Conservation (phyloP, 2,329 filamentous ascomycete species). For the Ascochyta koolunga region DNA sequence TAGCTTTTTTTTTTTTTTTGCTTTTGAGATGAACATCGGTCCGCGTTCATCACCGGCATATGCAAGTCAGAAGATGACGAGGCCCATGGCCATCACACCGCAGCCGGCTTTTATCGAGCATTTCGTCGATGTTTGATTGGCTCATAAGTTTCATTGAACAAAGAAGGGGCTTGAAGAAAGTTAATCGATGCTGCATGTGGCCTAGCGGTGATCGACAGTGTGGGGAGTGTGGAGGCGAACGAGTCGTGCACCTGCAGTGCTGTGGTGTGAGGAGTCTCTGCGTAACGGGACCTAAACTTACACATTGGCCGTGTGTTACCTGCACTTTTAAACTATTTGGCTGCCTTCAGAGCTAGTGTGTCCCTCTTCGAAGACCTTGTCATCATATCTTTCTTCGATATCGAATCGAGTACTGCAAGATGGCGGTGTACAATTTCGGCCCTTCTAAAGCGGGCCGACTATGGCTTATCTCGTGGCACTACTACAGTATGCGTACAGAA, state of each 20-base stretch:
- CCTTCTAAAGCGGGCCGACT: constrained; percentile 17
- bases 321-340: background rate
- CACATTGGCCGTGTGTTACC: constrained; percentile 7
- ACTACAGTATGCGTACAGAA: background rate
- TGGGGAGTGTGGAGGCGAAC: constrained; percentile 2
- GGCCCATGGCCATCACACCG: constrained; percentile 2
- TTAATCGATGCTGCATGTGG: background rate
- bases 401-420: background rate
- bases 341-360: background rate
- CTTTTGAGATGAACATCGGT: constrained; percentile 9
- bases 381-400: background rate
- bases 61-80: constrained; percentile 4
- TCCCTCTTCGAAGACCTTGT: background rate
- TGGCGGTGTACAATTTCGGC: constrained; percentile 14
- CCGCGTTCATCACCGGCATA: background rate
- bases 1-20: background rate
- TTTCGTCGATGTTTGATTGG: background rate
- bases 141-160: background rate
- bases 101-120: background rate
- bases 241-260: constrained; percentile 9
- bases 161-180: background rate
- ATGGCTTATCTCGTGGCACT: constrained; percentile 3
- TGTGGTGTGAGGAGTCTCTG: background rate
- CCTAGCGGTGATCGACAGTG: constrained; percentile 4
- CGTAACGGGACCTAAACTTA: constrained; percentile 8